Conservation (phyloP, 805 yeast genomes). For the Cephaloascus fragrans region DNA sequence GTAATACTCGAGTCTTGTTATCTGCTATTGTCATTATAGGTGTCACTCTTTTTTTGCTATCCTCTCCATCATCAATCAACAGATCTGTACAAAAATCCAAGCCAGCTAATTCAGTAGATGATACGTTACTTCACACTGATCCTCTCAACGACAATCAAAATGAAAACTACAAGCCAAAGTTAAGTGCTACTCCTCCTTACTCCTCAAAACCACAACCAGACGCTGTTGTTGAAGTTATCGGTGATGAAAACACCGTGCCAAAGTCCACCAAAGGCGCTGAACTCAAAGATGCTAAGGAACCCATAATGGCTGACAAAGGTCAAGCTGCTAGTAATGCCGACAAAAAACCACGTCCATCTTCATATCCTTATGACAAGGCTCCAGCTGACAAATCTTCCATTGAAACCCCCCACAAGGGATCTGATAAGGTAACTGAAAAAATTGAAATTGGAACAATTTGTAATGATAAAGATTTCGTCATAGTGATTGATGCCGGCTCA, state of each 20-base stretch:
- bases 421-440: constrained; percentile 6
- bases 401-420: no score
- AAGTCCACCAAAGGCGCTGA: background rate
- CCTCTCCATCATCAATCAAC: constrained; percentile 28
- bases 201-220: background rate
- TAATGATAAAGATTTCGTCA: constrained; percentile 51
- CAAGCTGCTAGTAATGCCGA: constrained; percentile 9
- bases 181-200: background rate
- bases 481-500: constrained; percentile 97
- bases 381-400: no score
- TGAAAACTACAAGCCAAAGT: background rate
- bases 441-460: constrained; percentile 16
- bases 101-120: constrained; percentile 14
- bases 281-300: background rate
- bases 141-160: background rate
- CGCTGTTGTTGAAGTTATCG: background rate
- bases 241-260: background rate
- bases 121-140: background rate
- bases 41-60: constrained; percentile 38
- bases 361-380: background rate
- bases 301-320: constrained; percentile 1
- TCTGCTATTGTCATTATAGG: constrained; percentile 42
- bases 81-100: constrained; percentile 20
- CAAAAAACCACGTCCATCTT: constrained; percentile 5
- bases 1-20: constrained; percentile 43